Evolutionary conservation across 176 grass and related monocot species (phyloP).

Genomic region (Poa pratensis): DNA sequence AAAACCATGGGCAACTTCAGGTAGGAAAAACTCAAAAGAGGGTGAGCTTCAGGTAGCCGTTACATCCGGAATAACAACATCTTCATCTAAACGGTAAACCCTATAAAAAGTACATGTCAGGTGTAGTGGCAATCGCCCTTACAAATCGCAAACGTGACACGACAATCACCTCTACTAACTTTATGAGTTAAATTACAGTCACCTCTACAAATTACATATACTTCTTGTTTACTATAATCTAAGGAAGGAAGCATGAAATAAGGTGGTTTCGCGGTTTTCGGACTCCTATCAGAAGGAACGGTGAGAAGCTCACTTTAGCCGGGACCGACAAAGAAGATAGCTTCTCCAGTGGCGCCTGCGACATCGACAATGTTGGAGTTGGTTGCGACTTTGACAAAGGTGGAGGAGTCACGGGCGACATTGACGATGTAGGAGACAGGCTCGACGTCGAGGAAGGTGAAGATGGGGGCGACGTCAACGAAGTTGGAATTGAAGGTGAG

Average conservation of each 20-base stretch:
- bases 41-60: background rate
- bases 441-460: background rate
- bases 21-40: background rate
- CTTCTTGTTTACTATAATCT: slow-evolving; percentile 17
- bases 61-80: background rate
- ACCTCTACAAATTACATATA: slow-evolving; percentile 11
- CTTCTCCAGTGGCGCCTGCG: background rate
- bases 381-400: background rate
- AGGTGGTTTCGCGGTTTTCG: background rate
- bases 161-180: slow-evolving; percentile 21
- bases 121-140: background rate
- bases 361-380: background rate
- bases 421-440: background rate
- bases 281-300: background rate
- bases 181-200: slow-evolving; percentile 7
- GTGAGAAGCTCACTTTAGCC: background rate
- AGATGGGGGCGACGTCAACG: background rate
- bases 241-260: slow-evolving; percentile 2
- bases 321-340: background rate
- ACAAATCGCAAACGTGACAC: background rate
- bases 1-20: background rate
- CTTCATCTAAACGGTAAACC: background rate
- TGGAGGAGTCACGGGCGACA: background rate
- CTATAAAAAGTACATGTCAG: background rate
- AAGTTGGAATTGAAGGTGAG: background rate